Percentiles rank a stretch among this genome's conserved stretches.
These are phyloP conservation scores for Cladorrhinum sp. DNA, from an alignment of 2,329 filamentous ascomycete genomes.

Conservation along the genomic window DNA sequence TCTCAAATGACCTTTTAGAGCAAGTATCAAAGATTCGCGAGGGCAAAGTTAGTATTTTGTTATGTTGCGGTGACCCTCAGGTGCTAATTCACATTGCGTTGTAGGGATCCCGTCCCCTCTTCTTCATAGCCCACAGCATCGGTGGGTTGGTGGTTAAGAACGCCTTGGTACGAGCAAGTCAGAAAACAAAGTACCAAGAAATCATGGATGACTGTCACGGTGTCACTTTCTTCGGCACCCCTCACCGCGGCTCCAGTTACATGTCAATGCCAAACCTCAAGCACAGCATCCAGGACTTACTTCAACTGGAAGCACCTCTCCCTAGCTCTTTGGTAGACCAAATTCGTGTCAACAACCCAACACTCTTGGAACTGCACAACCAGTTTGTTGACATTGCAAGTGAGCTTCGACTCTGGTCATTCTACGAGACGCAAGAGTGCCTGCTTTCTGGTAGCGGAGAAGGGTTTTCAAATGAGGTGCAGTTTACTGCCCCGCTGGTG, in stretches of 20 bases:
- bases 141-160: constrained; percentile 60
- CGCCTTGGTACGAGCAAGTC: constrained; percentile 49
- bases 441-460: constrained; percentile 46
- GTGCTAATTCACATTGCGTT: background rate
- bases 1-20: constrained; percentile 48
- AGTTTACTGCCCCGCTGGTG: constrained; percentile 58
- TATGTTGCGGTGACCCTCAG: background rate
- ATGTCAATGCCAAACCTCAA: constrained; percentile 57
- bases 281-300: constrained; percentile 50
- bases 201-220: constrained; percentile 58
- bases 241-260: constrained; percentile 62
- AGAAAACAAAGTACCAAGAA: constrained; percentile 37
- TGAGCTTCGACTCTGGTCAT: constrained; percentile 60
- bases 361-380: constrained; percentile 50
- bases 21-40: constrained; percentile 38
- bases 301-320: constrained; percentile 50
- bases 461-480: constrained; percentile 42
- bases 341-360: constrained; percentile 49
- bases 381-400: constrained; percentile 55
- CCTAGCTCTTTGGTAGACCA: constrained; percentile 49
- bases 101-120: constrained; percentile 45
- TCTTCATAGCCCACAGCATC: constrained; percentile 61
- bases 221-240: constrained; percentile 61
- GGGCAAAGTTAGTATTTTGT: constrained; percentile 17
- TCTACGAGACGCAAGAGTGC: constrained; percentile 62